Evolutionary conservation across 345 rosid species (phyloP).

Genomic region (Triadica sebifera): DNA sequence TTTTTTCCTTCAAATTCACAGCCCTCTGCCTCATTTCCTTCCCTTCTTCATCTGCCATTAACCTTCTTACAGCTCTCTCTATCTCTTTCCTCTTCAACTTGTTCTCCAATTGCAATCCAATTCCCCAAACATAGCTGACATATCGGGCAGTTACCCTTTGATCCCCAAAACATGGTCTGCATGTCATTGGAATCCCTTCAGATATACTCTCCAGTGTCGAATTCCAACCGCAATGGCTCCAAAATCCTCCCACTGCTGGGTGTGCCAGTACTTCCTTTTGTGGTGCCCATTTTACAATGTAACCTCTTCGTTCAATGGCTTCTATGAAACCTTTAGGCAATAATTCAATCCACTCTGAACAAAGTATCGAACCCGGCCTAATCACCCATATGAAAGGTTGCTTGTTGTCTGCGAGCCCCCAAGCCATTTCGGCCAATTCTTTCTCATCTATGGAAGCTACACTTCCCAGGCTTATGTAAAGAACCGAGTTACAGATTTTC

Average conservation of each 20-base stretch:
- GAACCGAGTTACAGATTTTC: slow-evolving; percentile 21
- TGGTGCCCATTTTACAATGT: too few species aligned
- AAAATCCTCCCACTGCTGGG: slow-evolving; percentile 31
- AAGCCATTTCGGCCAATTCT: slow-evolving; percentile 24
- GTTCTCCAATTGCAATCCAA: too few species aligned
- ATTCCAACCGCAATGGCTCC: slow-evolving; percentile 39
- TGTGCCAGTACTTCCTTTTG: slow-evolving; percentile 30
- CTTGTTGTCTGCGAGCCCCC: slow-evolving; percentile 32
- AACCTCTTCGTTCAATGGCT: slow-evolving; percentile 19
- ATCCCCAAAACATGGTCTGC: slow-evolving; percentile 16
- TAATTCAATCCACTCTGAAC: neutral
- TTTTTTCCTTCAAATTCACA: slow-evolving; percentile 20
- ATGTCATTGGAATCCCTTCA: slow-evolving; percentile 29
- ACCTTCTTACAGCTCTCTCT: slow-evolving; percentile 15
- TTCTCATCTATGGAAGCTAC: slow-evolving; percentile 23
- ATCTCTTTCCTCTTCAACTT: slow-evolving; percentile 21
- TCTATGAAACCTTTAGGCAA: slow-evolving; percentile 19
- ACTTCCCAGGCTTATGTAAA: slow-evolving; percentile 36
- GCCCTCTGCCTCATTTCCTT: slow-evolving; percentile 14
- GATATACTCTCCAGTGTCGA: slow-evolving; percentile 26
- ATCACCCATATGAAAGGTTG: slow-evolving; percentile 36
- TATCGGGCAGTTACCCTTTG: too few species aligned
- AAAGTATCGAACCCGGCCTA: slow-evolving; percentile 17
- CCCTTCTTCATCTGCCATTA: slow-evolving; percentile 28
- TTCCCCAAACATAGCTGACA: too few species aligned